Evolutionary conservation across 2,329 filamentous ascomycete species (phyloP).

Genomic region (Xylariaceae sp.): DNA sequence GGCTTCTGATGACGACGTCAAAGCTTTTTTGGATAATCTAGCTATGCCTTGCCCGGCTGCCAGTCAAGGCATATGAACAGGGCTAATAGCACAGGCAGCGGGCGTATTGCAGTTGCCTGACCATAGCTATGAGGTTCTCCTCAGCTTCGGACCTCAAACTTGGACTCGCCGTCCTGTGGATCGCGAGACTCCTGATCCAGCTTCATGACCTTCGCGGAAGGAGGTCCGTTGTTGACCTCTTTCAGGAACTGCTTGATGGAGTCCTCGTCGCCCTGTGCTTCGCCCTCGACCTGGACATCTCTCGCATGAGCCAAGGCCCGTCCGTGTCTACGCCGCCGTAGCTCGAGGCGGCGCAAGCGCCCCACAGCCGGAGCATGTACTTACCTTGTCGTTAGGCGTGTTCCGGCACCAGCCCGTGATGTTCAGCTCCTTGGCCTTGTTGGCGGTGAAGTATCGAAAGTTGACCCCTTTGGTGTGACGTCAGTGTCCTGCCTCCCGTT

Average conservation of each 20-base stretch:
- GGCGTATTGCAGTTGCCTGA: no score
- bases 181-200: conserved; percentile 63
- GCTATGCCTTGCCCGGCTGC: no score
- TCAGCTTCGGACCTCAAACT: conserved; percentile 50
- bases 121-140: no score
- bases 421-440: conserved; percentile 40
- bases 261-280: conserved; percentile 69
- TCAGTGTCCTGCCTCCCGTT: conserved; percentile 7
- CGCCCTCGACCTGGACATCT: conserved; percentile 67
- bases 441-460: conserved; percentile 50
- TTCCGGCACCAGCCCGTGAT: conserved; percentile 58
- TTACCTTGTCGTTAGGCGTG: conserved; percentile 49
- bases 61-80: no score
- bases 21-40: conserved; percentile 4
- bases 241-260: conserved; percentile 63
- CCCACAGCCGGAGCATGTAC: no score
- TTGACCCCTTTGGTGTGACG: conserved; percentile 39
- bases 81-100: no score
- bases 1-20: conserved; percentile 34
- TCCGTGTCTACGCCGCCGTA: no score
- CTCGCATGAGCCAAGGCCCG: background rate
- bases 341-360: no score
- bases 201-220: conserved; percentile 63
- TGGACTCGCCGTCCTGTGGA: conserved; percentile 56
- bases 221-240: conserved; percentile 68